A percentile compares a stretch with the other conserved stretches of the same genome.
These are phyloP conservation scores for Alloascoidea africana DNA, from an alignment of 805 yeast genomes.

Conservation along the genomic window DNA sequence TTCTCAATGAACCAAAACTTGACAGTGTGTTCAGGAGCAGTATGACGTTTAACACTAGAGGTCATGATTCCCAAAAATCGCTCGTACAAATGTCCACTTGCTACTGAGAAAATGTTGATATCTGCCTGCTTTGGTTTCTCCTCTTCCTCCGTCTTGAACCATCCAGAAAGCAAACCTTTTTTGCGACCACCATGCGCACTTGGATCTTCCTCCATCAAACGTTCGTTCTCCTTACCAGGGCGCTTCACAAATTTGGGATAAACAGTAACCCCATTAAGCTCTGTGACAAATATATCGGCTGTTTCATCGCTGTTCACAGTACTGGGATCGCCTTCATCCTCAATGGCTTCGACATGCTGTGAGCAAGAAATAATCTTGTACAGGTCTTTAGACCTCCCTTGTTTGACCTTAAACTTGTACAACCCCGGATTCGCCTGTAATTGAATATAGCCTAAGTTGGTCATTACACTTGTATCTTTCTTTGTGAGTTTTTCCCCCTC, in stretches of 20 bases:
- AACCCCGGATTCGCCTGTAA: slow-evolving; percentile 58
- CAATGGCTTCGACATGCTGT: slow-evolving; percentile 14
- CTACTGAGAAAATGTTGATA: slow-evolving; percentile 67
- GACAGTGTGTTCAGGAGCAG: slow-evolving; percentile 33
- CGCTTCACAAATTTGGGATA: slow-evolving; percentile 30
- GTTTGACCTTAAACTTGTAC: slow-evolving; percentile 37
- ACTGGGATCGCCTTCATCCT: slow-evolving; percentile 16
- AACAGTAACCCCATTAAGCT: slow-evolving; percentile 29
- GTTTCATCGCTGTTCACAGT: slow-evolving; percentile 4
- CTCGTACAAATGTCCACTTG: slow-evolving; percentile 73
- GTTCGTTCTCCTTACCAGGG: slow-evolving; percentile 20
- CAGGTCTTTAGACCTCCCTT: slow-evolving; percentile 25
- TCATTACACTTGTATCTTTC: slow-evolving; percentile 61
- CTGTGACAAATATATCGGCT: slow-evolving; percentile 17
- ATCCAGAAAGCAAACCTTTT: slow-evolving; percentile 6
- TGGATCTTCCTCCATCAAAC: background rate
- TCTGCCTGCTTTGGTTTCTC: slow-evolving; percentile 29
- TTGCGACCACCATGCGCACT: slow-evolving; percentile 6
- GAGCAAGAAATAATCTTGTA: slow-evolving; percentile 10
- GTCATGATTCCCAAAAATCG: slow-evolving; percentile 66
- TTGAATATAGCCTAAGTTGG: slow-evolving; percentile 74
- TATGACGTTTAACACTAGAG: slow-evolving; percentile 53
- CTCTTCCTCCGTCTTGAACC: slow-evolving; percentile 1
- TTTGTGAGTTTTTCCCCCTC: slow-evolving; percentile 12
- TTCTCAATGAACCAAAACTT: slow-evolving; percentile 83